phyloP scores from a whole-genome alignment of 352 stramenopile species.

The Phytopythium oedochilum region DNA sequence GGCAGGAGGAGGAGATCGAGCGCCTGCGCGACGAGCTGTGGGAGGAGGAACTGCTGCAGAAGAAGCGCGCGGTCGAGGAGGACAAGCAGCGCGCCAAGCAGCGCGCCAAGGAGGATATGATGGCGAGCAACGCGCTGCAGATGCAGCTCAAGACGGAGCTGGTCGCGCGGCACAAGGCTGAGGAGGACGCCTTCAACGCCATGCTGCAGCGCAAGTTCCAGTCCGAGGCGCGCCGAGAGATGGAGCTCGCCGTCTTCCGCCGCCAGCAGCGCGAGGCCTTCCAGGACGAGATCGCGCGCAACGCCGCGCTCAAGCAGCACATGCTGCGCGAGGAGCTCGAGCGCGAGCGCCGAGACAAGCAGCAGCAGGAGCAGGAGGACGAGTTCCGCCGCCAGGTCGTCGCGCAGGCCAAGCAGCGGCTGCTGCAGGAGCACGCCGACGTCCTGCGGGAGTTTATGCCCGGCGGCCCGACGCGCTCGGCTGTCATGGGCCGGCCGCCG shows the following conservation, averaged over 20 bases:
- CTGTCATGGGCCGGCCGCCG: conserved; percentile 14
- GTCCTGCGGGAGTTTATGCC: conserved; percentile 82
- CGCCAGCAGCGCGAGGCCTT: conserved; percentile 65
- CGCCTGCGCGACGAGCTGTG: conserved; percentile 87
- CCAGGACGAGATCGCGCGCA: conserved; percentile 46
- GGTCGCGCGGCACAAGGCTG: conserved; percentile 42
- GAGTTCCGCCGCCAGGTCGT: conserved; percentile 82
- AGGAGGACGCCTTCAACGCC: conserved; percentile 70
- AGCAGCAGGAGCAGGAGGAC: conserved; percentile 61
- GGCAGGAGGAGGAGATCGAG: conserved; percentile 87
- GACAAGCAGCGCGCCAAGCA: conserved; percentile 61
- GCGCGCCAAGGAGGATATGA: conserved; percentile 80
- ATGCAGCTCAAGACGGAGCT: conserved; percentile 55
- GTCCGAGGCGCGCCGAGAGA: conserved; percentile 57
- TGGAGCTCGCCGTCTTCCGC: conserved; percentile 55
- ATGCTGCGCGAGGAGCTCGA: conserved; percentile 78
- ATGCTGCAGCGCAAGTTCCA: conserved; percentile 58
- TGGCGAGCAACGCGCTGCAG: conserved; percentile 77
- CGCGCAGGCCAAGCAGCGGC: conserved; percentile 75
- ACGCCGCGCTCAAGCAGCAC: conserved; percentile 60
- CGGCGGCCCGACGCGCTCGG: conserved; percentile 2
- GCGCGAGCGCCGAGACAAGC: conserved; percentile 64
- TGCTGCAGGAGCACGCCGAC: conserved; percentile 83
- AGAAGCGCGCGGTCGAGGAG: conserved; percentile 69
- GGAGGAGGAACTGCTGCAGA: conserved; percentile 87